Conservation (phyloP, 768 basidiomycete species). For the Hericium erinaceus region DNA sequence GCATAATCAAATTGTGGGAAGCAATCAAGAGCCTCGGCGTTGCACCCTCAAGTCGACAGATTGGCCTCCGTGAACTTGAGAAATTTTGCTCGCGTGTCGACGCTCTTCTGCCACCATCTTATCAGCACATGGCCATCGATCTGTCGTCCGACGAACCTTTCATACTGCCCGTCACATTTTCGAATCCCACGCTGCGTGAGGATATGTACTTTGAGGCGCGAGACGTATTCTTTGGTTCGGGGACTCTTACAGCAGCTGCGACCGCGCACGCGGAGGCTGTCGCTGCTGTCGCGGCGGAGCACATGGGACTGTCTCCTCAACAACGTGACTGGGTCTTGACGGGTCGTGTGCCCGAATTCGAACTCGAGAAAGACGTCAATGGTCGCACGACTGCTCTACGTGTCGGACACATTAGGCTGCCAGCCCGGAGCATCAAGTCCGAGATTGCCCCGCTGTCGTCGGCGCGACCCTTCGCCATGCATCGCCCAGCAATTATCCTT, state of each 20-base stretch:
- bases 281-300: constrained; percentile 44
- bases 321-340: constrained; percentile 61
- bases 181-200: constrained; percentile 72
- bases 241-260: constrained; percentile 41
- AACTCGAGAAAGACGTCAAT: constrained; percentile 58
- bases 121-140: constrained; percentile 33
- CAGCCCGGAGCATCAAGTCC: constrained; percentile 31
- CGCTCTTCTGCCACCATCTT: constrained; percentile 42
- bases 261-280: constrained; percentile 41
- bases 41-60: constrained; percentile 43
- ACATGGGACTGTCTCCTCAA: constrained; percentile 61
- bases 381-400: constrained; percentile 47
- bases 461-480: constrained; percentile 73
- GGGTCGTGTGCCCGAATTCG: constrained; percentile 57
- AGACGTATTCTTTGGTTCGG: constrained; percentile 86
- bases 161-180: constrained; percentile 40
- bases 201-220: constrained; percentile 83
- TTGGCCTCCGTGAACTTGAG: constrained; percentile 74
- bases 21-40: constrained; percentile 41
- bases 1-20: constrained; percentile 65
- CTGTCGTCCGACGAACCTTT: constrained; percentile 11
- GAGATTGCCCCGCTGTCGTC: constrained; percentile 24
- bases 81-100: constrained; percentile 77
- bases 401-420: constrained; percentile 54
- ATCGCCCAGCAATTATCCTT: constrained; percentile 71